These are phyloP conservation scores for Seiridium cupressi DNA, from an alignment of 2,329 filamentous ascomycete genomes.

Conservation along the genomic window DNA sequence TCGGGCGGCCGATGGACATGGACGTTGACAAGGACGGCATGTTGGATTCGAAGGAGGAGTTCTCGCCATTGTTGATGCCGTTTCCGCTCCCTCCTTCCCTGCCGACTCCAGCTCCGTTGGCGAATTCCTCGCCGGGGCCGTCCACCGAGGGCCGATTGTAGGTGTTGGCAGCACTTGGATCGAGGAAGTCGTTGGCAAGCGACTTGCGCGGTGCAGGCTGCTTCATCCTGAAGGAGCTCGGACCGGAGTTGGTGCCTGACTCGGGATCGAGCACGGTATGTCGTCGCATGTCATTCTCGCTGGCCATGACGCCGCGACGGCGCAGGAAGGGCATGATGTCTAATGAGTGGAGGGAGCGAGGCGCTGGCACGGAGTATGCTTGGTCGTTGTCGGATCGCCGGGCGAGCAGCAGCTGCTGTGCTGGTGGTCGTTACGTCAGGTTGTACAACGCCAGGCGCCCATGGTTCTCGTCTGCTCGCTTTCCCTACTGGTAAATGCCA, in stretches of 20 bases:
- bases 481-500: background rate
- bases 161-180: conserved; percentile 10
- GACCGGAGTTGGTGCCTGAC: conserved; percentile 12
- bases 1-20: conserved; percentile 18
- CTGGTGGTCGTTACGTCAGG: conserved; percentile 26
- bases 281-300: conserved; percentile 58
- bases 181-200: conserved; percentile 17
- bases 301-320: conserved; percentile 58
- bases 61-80: conserved; percentile 14
- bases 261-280: conserved; percentile 38
- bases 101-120: background rate
- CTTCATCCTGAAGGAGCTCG: conserved; percentile 10
- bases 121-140: conserved; percentile 7
- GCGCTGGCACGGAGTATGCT: background rate
- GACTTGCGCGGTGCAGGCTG: conserved; percentile 15
- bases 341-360: conserved; percentile 13
- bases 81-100: conserved; percentile 2
- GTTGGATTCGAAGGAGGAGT: conserved; percentile 18
- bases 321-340: conserved; percentile 58
- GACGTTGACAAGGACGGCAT: conserved; percentile 10
- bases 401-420: conserved; percentile 7
- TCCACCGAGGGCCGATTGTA: conserved; percentile 6
- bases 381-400: background rate
- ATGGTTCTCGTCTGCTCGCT: conserved; percentile 16
- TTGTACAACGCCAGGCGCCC: conserved; percentile 20